Conservation (phyloP, 441 rosid species). For the Aquilaria agallochum region DNA sequence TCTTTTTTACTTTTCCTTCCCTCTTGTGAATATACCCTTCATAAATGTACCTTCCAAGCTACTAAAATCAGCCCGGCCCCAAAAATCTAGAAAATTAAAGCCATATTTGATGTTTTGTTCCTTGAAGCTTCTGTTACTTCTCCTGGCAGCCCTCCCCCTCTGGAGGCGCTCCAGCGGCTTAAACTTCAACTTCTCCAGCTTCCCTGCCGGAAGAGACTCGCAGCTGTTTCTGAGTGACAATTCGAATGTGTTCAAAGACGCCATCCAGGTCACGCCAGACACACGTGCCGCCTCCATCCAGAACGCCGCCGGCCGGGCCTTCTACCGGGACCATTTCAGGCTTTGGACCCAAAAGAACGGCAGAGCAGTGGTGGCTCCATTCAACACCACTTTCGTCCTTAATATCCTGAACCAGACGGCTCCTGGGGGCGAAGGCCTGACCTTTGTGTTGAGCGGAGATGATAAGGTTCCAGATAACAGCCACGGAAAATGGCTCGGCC, state of each 20-base stretch:
- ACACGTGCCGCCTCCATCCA: slow-evolving; percentile 9
- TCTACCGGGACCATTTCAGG: slow-evolving; percentile 32
- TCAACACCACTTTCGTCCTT: slow-evolving; percentile 52
- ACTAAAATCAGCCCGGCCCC: too few species aligned
- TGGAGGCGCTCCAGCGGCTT: slow-evolving; percentile 11
- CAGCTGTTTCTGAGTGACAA: background rate
- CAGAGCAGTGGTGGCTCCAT: slow-evolving; percentile 23
- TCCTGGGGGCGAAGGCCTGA: slow-evolving; percentile 68
- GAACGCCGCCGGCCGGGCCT: slow-evolving; percentile 33
- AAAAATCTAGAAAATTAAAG: too few species aligned
- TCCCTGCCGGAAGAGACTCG: background rate
- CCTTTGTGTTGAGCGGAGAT: slow-evolving; percentile 41
- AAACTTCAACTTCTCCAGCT: slow-evolving; percentile 25
- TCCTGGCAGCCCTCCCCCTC: too few species aligned
- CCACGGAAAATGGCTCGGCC: slow-evolving; percentile 61
- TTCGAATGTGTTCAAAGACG: slow-evolving; percentile 20
- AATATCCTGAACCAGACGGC: slow-evolving; percentile 29
- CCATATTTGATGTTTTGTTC: too few species aligned
- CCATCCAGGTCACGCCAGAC: slow-evolving; percentile 67
- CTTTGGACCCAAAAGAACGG: slow-evolving; percentile 26
- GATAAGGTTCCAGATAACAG: slow-evolving; percentile 29
- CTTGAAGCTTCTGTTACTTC: too few species aligned
- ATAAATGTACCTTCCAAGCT: too few species aligned
- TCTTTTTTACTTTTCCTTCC: too few species aligned
- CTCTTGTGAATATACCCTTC: too few species aligned